Evolutionary conservation across 2,329 filamentous ascomycete species (phyloP), one percentile per base, ranked within the genome.

Genomic region (Calonectria honghensis): DNA sequence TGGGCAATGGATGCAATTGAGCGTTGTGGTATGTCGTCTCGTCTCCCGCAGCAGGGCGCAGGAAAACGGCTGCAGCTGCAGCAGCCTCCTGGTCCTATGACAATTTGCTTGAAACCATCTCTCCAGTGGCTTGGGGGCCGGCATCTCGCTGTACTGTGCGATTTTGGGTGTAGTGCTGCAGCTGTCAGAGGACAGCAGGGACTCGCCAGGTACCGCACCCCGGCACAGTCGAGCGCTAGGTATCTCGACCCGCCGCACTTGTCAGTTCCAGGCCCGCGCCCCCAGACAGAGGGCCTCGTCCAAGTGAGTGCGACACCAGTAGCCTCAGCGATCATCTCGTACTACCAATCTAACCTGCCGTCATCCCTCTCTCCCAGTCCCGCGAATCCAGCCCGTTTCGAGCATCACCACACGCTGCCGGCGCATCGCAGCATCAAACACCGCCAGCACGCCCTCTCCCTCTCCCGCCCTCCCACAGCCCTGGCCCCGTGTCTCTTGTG

Each of bases 231-330:
- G 24, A 67, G 64, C 64, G 52, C 50, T 59, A 68, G 39, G 61
- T 50, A 45, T 37, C 9, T 54, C 35, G 65, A 64, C 54, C 64
- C 70, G 71, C 66, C 50, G 65, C 71, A 69, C 65, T 68, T 69
- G 71, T 73, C 71, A 73, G 71, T 68, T 57, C 71, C 54, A 72
- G 70, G 71, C 71, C 71, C 35, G 67, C 66, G 35, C 61, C 59
- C 59, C 68, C 41, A 41, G 54, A 45, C 37, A 37, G 51, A 48
- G 52, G 54, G 29, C 57, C 39, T 63, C 35, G 35, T 48, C 45
- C 45, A 48, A 48, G 45, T 48, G 39, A 41, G 57, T 63, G 57
- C 57, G 24, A 29, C 57, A 14, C 57, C 57, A 63, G 57, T 39
- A 65, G 63, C 68, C 59, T 50, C 61, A 65, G 31, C 59, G 57